Evolutionary conservation across 176 grass and related monocot species (phyloP).

Genomic region (Triticum aestivum): IWGSC_CS_RefSeq_v2.1 NC_057803.1:505728098-505728597

Average conservation of each 20-base stretch:
- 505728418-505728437: not conserved
- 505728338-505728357: conserved; percentile 19
- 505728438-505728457: not conserved
- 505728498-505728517: not conserved
- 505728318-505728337: conserved; percentile 1
- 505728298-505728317: conserved; percentile 9
- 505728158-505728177: conserved; percentile 27
- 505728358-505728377: not conserved
- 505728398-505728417: not conserved
- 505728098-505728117: conserved; percentile 57
- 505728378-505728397: not conserved
- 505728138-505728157: conserved; percentile 80
- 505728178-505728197: not conserved
- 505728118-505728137: conserved; percentile 73
- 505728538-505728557: not conserved
- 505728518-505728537: not conserved
- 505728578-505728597: not conserved
- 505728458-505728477: not conserved
- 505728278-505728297: conserved; percentile 5
- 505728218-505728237: conserved; percentile 22
- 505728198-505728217: not conserved
- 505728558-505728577: not conserved
- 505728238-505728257: not conserved
- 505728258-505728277: conserved; percentile 33
- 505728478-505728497: not conserved